Conservation (phyloP, 1,139 yeast genomes). For the Yamadazyma mexicana region DNA sequence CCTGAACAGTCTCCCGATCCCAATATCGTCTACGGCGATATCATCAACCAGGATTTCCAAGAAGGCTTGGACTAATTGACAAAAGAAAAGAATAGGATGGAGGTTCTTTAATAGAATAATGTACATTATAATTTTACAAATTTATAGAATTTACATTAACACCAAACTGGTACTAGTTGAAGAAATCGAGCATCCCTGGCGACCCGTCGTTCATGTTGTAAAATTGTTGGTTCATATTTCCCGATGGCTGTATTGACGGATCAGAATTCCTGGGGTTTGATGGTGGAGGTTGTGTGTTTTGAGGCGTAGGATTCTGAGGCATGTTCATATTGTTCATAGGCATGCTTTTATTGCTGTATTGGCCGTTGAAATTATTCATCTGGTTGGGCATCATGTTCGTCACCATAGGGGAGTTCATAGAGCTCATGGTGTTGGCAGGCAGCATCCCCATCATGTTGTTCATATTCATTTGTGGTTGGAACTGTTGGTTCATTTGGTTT, state of each 20-base stretch:
- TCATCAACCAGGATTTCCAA: conserved; percentile 42
- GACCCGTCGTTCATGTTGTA: conserved; percentile 23
- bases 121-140: conserved; percentile 5
- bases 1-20: neutral
- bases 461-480: conserved; percentile 5
- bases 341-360: neutral
- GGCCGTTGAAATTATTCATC: conserved; percentile 2
- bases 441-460: conserved; percentile 3
- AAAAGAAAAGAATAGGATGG: neutral
- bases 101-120: conserved; percentile 1
- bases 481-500: neutral
- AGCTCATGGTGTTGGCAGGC: conserved; percentile 4
- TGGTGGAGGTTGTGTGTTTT: conserved; percentile 6
- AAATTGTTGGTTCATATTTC: conserved; percentile 26
- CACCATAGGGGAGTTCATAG: conserved; percentile 16
- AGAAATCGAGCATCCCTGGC: conserved; percentile 19
- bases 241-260: neutral
- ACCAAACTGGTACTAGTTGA: conserved; percentile 9
- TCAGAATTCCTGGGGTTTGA: conserved; percentile 2
- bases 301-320: conserved; percentile 3
- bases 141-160: neutral
- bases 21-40: conserved; percentile 32
- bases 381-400: conserved; percentile 12
- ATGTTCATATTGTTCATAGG: conserved; percentile 3
- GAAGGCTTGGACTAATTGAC: conserved; percentile 27